These are phyloP conservation scores for Melampsora larici-populina DNA, from an alignment of 1,284 basidiomycete genomes.

Conservation along the genomic window DNA sequence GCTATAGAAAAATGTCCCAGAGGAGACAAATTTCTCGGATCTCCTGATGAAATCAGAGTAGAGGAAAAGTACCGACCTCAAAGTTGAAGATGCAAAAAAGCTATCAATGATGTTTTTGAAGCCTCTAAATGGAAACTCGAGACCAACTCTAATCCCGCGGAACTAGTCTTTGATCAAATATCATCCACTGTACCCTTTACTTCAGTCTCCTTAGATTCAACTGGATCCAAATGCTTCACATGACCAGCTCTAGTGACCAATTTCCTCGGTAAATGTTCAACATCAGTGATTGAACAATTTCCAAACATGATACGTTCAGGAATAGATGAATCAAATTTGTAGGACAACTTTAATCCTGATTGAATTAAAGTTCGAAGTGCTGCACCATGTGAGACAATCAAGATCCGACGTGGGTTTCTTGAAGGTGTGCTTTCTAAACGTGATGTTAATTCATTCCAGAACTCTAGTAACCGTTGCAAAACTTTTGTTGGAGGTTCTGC, in stretches of 20 bases:
- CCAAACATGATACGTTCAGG: constrained; percentile 10
- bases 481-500: constrained; percentile 20
- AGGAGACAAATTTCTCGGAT: too few relatives aligned
- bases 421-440: constrained; percentile 1
- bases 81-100: too few relatives aligned
- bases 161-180: not conserved
- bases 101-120: too few relatives aligned
- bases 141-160: too few relatives aligned
- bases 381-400: constrained; percentile 37
- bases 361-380: constrained; percentile 28
- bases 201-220: not conserved
- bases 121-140: too few relatives aligned
- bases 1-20: too few relatives aligned
- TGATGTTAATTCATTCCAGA: constrained; percentile 16
- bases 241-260: not conserved
- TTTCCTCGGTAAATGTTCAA: not conserved
- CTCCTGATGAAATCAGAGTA: too few relatives aligned
- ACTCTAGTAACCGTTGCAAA: constrained; percentile 17
- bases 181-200: not conserved
- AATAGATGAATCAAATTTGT: constrained; percentile 1
- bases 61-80: too few relatives aligned
- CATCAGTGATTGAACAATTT: constrained; percentile 34
- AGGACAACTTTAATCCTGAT: constrained; percentile 3
- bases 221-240: not conserved
- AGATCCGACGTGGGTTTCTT: not conserved